These are phyloP conservation scores for Macrotyloma uniflorum DNA, from an alignment of 306 rosid species.

Conservation along the genomic window DNA sequence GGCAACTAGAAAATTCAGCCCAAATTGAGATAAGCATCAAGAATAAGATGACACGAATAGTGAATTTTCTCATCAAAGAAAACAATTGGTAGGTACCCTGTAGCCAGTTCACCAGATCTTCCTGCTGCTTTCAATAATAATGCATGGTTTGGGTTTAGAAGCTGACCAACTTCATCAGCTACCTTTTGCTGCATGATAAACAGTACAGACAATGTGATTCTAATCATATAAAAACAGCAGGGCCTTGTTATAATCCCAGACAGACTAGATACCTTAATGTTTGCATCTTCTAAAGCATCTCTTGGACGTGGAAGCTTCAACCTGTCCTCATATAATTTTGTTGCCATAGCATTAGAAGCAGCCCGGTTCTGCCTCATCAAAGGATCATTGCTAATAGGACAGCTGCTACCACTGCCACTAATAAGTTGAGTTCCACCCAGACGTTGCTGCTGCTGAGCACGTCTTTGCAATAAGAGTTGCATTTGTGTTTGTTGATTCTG, in stretches of 20 bases:
- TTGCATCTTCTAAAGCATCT: conserved; percentile 54
- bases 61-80: conserved; percentile 18
- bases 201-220: conserved; percentile 21
- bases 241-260: conserved; percentile 15
- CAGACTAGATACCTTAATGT: conserved; percentile 54
- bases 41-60: conserved; percentile 21
- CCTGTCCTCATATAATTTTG: conserved; percentile 53
- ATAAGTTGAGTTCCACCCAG: conserved; percentile 50
- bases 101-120: conserved; percentile 56
- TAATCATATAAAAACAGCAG: conserved; percentile 7
- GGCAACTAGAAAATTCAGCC: conserved; percentile 34
- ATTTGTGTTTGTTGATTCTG: conserved; percentile 52
- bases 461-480: conserved; percentile 53
- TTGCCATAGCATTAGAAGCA: conserved; percentile 50
- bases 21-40: conserved; percentile 9
- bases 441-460: conserved; percentile 52
- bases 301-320: conserved; percentile 54
- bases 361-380: conserved; percentile 52
- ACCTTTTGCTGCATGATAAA: conserved; percentile 60
- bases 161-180: conserved; percentile 46
- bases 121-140: conserved; percentile 50
- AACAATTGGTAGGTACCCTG: conserved; percentile 54
- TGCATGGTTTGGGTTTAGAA: conserved; percentile 49
- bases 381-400: conserved; percentile 50
- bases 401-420: conserved; percentile 39